Evolutionary conservation across 768 basidiomycete genomes (phyloP).

Genomic region (Suillus ampliporus): DNA sequence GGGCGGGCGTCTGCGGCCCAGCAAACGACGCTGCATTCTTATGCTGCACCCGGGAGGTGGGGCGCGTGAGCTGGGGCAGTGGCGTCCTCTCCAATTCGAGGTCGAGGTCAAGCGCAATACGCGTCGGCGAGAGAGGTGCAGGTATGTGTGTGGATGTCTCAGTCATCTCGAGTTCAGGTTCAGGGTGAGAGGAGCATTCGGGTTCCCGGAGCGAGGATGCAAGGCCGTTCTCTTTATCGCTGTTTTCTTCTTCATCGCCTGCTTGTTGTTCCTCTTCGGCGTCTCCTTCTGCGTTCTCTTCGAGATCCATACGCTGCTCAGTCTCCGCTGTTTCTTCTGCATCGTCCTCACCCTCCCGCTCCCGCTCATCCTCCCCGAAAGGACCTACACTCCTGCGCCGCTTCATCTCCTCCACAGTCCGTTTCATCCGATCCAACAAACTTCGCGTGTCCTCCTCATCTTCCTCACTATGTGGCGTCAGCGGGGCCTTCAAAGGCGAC

Average conservation of each 20-base stretch:
- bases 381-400: constrained; percentile 29
- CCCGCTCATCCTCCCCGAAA: constrained; percentile 26
- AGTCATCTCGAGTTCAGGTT: neutral
- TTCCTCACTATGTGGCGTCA: constrained; percentile 25
- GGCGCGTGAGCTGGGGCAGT: constrained; percentile 2
- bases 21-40: neutral
- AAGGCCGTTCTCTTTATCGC: constrained; percentile 20
- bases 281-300: constrained; percentile 39
- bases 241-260: constrained; percentile 10
- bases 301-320: constrained; percentile 42
- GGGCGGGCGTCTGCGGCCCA: constrained; percentile 32
- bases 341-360: constrained; percentile 46
- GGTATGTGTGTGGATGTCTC: constrained; percentile 22
- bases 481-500: constrained; percentile 5
- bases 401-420: constrained; percentile 44
- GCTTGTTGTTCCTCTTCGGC: constrained; percentile 5
- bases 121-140: constrained; percentile 10
- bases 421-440: constrained; percentile 43
- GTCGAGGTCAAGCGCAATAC: constrained; percentile 2
- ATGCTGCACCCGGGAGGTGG: neutral
- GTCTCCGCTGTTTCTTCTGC: constrained; percentile 45
- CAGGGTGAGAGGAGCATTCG: neutral
- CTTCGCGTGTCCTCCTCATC: constrained; percentile 40
- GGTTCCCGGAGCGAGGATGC: neutral
- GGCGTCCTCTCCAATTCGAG: constrained; percentile 13